Conservation (phyloP, 139 green algal species). For the Mychonastes homosphaera region DNA sequence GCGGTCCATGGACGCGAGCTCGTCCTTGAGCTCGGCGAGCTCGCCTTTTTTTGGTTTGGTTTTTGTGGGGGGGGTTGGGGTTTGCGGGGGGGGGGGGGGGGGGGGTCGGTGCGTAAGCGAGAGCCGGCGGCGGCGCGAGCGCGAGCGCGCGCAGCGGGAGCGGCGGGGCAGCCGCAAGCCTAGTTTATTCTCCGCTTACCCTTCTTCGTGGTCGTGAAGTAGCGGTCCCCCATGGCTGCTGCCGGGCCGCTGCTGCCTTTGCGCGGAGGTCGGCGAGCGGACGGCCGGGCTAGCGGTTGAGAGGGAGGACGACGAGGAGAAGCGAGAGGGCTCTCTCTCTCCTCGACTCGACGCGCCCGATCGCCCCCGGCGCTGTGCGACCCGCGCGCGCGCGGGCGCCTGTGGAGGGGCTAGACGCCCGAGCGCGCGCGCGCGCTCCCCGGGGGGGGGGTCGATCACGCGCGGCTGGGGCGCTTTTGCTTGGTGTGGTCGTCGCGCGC, state of each 20-base stretch:
- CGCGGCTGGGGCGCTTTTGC: too few relatives aligned
- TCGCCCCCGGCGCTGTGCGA: too few relatives aligned
- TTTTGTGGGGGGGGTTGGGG: background rate
- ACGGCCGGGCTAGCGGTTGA: background rate
- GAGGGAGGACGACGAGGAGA: background rate
- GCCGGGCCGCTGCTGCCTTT: background rate
- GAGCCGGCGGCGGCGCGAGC: background rate
- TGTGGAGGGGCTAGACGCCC: too few relatives aligned
- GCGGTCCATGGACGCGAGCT: slow-evolving; percentile 77
- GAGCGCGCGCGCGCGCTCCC: too few relatives aligned
- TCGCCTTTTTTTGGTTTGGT: slow-evolving; percentile 52
- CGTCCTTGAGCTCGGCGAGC: slow-evolving; percentile 91
- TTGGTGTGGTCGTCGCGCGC: too few relatives aligned
- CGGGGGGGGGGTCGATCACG: too few relatives aligned
- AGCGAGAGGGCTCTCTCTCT: too few relatives aligned
- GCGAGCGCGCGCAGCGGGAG: background rate
- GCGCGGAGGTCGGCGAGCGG: background rate
- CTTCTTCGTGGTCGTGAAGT: slow-evolving; percentile 93
- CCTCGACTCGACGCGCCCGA: too few relatives aligned
- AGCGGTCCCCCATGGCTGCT: slow-evolving; percentile 63
- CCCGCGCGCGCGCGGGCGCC: too few relatives aligned
- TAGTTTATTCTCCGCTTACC: slow-evolving; percentile 27
- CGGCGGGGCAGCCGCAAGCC: background rate
- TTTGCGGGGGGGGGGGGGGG: background rate
- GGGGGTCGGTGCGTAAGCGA: slow-evolving; percentile 1